phyloP scores from a whole-genome alignment of 2,329 filamentous ascomycete species.

The Monilinia laxa region DNA sequence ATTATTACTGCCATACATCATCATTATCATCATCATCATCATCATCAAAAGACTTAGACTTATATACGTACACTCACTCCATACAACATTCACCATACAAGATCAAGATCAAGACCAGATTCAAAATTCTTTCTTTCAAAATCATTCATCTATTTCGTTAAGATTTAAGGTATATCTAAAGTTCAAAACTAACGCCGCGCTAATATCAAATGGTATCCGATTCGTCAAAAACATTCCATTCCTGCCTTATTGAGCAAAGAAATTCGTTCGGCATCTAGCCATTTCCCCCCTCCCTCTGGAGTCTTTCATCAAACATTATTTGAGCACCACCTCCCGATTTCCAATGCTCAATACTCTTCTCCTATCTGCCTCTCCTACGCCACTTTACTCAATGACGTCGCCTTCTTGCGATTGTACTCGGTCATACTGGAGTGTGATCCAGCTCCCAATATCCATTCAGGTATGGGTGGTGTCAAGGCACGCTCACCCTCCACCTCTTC shows the following conservation, averaged over 20 bases:
- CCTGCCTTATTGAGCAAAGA: conserved; percentile 26
- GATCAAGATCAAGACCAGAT: no score
- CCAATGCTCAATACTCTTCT: neutral
- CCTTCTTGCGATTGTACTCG: conserved; percentile 44
- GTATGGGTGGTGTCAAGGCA: conserved; percentile 60
- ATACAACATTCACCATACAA: neutral
- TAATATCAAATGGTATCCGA: conserved; percentile 40
- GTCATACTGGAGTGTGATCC: conserved; percentile 51
- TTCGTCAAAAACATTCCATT: conserved; percentile 26
- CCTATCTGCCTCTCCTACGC: conserved; percentile 28
- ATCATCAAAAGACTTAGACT: neutral
- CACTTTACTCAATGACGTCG: conserved; percentile 20
- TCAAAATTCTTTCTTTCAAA: neutral
- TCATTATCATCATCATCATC: neutral
- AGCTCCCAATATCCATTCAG: conserved; percentile 58
- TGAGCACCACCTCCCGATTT: neutral
- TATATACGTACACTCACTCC: neutral
- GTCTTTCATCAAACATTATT: conserved; percentile 18
- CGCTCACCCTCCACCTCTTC: conserved; percentile 41
- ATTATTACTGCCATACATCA: no score
- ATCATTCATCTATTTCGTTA: conserved; percentile 29
- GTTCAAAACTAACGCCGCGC: conserved; percentile 33
- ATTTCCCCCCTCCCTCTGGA: conserved; percentile 21
- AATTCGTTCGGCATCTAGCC: conserved; percentile 38
- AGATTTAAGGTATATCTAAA: conserved; percentile 37